Conservation (phyloP, 441 rosid genomes). For the Pelargonium myrrhifolium region DNA sequence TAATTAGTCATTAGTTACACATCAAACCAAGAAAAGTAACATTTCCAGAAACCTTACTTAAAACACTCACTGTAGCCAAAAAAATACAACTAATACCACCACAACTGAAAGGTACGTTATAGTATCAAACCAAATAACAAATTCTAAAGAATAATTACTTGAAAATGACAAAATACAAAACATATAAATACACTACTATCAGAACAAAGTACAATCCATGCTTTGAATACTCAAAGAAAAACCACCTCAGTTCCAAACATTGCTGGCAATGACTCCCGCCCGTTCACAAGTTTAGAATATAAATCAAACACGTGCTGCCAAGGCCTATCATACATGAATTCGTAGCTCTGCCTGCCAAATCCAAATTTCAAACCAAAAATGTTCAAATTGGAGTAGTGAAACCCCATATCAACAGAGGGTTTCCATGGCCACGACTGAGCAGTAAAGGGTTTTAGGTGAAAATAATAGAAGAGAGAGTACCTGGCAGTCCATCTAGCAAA, state of each 20-base stretch:
- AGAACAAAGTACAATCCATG: background rate
- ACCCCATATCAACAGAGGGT: background rate
- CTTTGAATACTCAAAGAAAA: background rate
- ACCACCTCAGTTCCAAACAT: conserved; percentile 27
- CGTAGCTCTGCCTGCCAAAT: conserved; percentile 50
- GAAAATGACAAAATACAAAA: background rate
- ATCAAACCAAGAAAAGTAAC: background rate
- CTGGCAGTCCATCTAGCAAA: conserved; percentile 67
- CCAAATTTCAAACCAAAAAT: background rate
- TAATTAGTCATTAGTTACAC: background rate
- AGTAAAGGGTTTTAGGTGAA: background rate
- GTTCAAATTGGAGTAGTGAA: background rate
- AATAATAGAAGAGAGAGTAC: conserved; percentile 13
- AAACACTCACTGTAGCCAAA: background rate
- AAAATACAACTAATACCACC: background rate
- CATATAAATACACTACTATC: background rate
- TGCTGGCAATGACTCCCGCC: conserved; percentile 29
- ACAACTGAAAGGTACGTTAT: background rate
- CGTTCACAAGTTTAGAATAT: conserved; percentile 52
- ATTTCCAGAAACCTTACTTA: background rate
- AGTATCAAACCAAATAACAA: background rate
- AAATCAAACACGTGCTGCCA: conserved; percentile 68
- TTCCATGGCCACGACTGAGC: background rate
- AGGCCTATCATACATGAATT: conserved; percentile 65
- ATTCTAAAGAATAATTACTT: background rate